Conservation (phyloP, 306 rosid genomes). For the Malus orientalis region DNA sequence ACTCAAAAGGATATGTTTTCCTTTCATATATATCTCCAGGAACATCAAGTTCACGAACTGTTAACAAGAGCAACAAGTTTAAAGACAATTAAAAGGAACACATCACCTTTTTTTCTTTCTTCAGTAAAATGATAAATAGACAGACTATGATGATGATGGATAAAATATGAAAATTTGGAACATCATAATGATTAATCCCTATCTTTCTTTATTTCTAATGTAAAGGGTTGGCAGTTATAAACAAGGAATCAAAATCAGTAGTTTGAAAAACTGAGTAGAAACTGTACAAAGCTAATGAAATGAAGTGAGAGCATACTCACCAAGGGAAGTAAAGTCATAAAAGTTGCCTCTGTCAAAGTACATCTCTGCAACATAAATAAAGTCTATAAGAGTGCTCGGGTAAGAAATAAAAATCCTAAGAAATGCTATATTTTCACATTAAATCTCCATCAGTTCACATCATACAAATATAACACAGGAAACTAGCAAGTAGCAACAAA, state of each 20-base stretch:
- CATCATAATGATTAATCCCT: background rate
- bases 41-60: conserved; percentile 95
- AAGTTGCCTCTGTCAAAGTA: conserved; percentile 93
- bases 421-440: background rate
- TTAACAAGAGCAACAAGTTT: conserved; percentile 5
- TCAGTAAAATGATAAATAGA: background rate
- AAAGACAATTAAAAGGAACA: background rate
- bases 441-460: background rate
- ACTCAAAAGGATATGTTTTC: conserved; percentile 90
- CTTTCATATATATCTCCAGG: conserved; percentile 95
- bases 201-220: background rate
- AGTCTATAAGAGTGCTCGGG: conserved; percentile 6
- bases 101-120: too few species aligned
- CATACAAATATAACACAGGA: background rate
- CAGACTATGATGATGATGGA: background rate
- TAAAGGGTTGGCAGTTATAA: background rate
- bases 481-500: conserved; percentile 1
- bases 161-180: background rate
- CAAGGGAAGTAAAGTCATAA: conserved; percentile 98
- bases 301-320: conserved; percentile 36
- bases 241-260: background rate
- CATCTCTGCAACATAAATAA: conserved; percentile 66
- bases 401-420: background rate
- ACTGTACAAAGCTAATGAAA: background rate
- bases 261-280: background rate